Evolutionary conservation across 78 protist species (phyloP).

Genomic region (Dictyostelium capitatum): DNA sequence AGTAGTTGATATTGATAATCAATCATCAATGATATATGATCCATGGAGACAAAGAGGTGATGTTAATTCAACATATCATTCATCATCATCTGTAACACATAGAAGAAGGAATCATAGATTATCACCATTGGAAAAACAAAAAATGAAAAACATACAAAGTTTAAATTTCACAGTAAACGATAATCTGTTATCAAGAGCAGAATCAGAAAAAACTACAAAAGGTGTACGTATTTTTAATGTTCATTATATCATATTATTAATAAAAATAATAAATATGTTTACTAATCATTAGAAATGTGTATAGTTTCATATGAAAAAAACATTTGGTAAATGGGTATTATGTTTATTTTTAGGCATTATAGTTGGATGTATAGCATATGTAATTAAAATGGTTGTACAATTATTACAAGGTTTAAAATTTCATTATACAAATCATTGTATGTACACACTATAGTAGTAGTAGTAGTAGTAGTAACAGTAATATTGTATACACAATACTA

Average conservation of each 20-base stretch:
- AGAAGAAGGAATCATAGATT: slow-evolving; percentile 54
- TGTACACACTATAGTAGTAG: background rate
- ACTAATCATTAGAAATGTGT: background rate
- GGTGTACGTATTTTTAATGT: background rate
- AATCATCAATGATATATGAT: slow-evolving; percentile 34
- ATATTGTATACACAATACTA: background rate
- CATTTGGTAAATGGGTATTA: slow-evolving; percentile 78
- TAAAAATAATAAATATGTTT: background rate
- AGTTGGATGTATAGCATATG: slow-evolving; percentile 69
- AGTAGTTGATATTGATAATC: background rate
- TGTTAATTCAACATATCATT: background rate
- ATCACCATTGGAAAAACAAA: slow-evolving; percentile 57
- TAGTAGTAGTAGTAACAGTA: background rate
- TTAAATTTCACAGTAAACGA: slow-evolving; percentile 60
- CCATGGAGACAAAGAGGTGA: slow-evolving; percentile 20
- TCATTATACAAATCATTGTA: slow-evolving; percentile 66
- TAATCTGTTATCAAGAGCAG: slow-evolving; percentile 44
- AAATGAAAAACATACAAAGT: slow-evolving; percentile 70
- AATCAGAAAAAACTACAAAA: slow-evolving; percentile 46
- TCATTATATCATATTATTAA: background rate
- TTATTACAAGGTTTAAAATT: slow-evolving; percentile 66
- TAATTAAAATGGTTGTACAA: slow-evolving; percentile 46
- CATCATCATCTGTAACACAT: slow-evolving; percentile 61
- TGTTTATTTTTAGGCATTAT: slow-evolving; percentile 57
- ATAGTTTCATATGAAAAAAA: slow-evolving; percentile 60